Evolutionary conservation across 768 basidiomycete genomes (phyloP).

Genomic region (Cyclocybe cylindracea): DNA sequence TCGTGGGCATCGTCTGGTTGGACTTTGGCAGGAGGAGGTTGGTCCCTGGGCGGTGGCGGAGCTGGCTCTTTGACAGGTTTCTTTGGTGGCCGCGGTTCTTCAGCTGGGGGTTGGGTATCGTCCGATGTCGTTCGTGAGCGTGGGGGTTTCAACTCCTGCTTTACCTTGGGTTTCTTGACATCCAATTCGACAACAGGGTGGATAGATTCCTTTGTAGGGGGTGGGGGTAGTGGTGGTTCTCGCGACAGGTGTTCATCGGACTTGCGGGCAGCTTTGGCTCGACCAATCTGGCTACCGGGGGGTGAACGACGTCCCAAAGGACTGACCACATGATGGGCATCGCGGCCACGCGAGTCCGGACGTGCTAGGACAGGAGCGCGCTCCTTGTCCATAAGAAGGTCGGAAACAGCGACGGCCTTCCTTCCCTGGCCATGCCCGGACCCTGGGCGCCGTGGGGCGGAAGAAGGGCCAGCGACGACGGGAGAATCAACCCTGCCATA

Average conservation of each 20-base stretch:
- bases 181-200: conserved; percentile 9
- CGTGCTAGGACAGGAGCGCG: conserved; percentile 4
- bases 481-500: conserved; percentile 30
- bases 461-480: conserved; percentile 15
- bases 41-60: conserved; percentile 5
- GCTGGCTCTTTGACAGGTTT: conserved; percentile 11
- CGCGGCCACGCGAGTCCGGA: conserved; percentile 17
- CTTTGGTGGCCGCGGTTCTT: conserved; percentile 18
- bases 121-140: conserved; percentile 3
- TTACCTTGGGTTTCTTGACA: conserved; percentile 20
- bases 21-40: conserved; percentile 11
- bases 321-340: conserved; percentile 27
- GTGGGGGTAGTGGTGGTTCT: conserved; percentile 17
- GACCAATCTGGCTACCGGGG: conserved; percentile 47
- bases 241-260: conserved; percentile 34
- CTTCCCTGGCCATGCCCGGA: conserved; percentile 26
- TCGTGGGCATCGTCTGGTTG: conserved; percentile 58
- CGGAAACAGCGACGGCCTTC: conserved; percentile 26
- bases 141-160: conserved; percentile 14
- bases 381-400: conserved; percentile 26
- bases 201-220: conserved; percentile 7
- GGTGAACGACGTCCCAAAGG: conserved; percentile 43
- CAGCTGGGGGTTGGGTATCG: conserved; percentile 7
- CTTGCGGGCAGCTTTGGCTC: conserved; percentile 47
- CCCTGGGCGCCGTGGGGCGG: conserved; percentile 23